A percentile compares a stretch with the other conserved stretches of the same genome.
Conservation (phyloP, 225 moss, liverwort and hornwort species). For the Anthoceros angustus region DNA sequence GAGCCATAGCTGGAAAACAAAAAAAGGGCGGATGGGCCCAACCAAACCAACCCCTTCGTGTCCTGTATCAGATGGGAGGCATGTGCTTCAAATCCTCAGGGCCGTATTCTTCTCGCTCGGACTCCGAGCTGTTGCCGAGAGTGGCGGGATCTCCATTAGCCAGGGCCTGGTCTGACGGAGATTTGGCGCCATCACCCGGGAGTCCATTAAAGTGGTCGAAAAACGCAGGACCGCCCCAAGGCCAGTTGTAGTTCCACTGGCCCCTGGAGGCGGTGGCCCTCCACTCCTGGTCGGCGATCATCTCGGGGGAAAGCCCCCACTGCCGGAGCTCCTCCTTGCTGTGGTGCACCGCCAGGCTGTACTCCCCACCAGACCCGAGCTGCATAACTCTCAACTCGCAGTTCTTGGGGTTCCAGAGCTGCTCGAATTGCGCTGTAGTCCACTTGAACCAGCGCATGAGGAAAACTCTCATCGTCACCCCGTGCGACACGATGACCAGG, state of each 20-base stretch:
- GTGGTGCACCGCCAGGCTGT: constrained; percentile 39
- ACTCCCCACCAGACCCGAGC: constrained; percentile 33
- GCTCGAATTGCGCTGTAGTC: constrained; percentile 49
- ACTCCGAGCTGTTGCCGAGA: background rate
- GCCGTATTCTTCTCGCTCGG: background rate
- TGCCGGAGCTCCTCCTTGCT: constrained; percentile 32
- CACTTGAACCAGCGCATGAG: constrained; percentile 66
- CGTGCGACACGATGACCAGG: constrained; percentile 46
- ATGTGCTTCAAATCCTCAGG: background rate
- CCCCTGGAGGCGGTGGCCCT: constrained; percentile 23
- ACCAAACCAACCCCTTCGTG: background rate
- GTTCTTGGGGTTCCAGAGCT: constrained; percentile 29
- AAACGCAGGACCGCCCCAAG: constrained; percentile 41
- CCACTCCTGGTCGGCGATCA: constrained; percentile 49
- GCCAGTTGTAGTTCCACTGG: constrained; percentile 44
- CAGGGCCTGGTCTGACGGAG: background rate
- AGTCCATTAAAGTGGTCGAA: constrained; percentile 35
- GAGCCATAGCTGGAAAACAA: background rate
- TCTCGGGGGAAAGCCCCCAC: constrained; percentile 37
- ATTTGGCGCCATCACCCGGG: background rate
- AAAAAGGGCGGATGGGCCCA: background rate
- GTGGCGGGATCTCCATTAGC: background rate
- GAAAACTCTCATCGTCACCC: constrained; percentile 50
- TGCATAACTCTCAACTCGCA: constrained; percentile 56
- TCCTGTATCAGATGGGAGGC: background rate